Base-by-base conservation (phyloP, 768 basidiomycete species). In the Daedalea quercina region DNA sequence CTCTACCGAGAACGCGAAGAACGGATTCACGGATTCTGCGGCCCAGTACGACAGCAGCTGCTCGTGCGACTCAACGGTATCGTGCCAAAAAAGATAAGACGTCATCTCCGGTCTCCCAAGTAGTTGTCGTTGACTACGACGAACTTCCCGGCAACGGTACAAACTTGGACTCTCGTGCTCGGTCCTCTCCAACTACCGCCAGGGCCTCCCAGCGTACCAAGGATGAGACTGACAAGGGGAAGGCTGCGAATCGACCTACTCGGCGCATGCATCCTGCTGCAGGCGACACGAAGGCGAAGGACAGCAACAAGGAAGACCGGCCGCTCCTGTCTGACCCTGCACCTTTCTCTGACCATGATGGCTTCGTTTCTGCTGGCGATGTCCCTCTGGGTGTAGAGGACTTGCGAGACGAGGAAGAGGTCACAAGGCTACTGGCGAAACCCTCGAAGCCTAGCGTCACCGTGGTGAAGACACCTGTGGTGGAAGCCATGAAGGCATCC, bases 1-100 rank as follows among this genome's bases (percentile, higher is more conserved):
- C 44, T 20, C 4, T 51, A 3, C 19, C 34, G 41, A 3, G 45
- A 44, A 31, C 28, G 24, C 4, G 15, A 24, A 34, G 15, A 13
- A 53, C 53, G 3, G 52, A 52, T 19, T 47, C 54, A 8, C 48
- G 58, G 12, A 52, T 54, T 22, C 47, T 57, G 9, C 51, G 54
- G 2, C 58, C 55, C 20, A 49, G 50, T 9, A 42, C n/a, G 7
- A 50, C 51, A 19, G 55, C 54, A 19, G 54, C 56, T 17, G 37
- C 46, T 20, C 54, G 56, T 3, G 55, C 59, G 3, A 74, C 67
- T 51, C 70, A 65, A 54, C 63, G 63, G 2, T 62, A 65, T 42
- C 54, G 50, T 11, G 60, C 44, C 15, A 70, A 65, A 56, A 70
- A 69, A 57, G 65, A 59, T 17, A 67, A 68, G 33, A 57, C 59